Percentiles rank a stretch among this genome's conserved stretches.
phyloP scores from a whole-genome alignment of 371 early-diverging fungal genomes.

The Mucor mucedo region DNA sequence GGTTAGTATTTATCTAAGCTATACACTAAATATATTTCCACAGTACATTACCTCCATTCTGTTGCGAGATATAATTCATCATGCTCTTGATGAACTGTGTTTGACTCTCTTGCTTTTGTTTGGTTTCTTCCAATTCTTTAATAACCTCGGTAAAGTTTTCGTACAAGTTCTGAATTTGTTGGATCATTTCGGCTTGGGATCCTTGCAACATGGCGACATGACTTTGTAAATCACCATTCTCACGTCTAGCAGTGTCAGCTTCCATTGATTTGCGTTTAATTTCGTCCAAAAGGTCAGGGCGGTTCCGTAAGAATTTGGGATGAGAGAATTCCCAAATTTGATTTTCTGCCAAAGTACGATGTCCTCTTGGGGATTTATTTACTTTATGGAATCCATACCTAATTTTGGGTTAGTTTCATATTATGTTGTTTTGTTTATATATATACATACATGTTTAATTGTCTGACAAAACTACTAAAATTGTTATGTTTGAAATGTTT shows the following conservation, averaged over 20 bases:
- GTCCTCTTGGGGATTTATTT: constrained; percentile 85
- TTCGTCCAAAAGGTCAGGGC: constrained; percentile 81
- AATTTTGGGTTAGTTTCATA: background rate
- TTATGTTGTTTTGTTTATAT: constrained; percentile 26
- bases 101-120: constrained; percentile 65
- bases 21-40: background rate
- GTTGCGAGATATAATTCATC: constrained; percentile 61
- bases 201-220: constrained; percentile 77
- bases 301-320: constrained; percentile 78
- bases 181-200: constrained; percentile 76
- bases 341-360: constrained; percentile 79
- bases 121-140: constrained; percentile 71
- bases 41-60: constrained; percentile 41
- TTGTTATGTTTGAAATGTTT: constrained; percentile 91
- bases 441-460: constrained; percentile 79
- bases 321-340: constrained; percentile 95
- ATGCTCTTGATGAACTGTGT: constrained; percentile 64
- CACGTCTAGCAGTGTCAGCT: constrained; percentile 70
- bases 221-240: constrained; percentile 73
- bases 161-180: constrained; percentile 70
- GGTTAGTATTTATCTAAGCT: background rate
- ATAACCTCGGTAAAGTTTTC: constrained; percentile 67
- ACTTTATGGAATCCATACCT: constrained; percentile 89
- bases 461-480: constrained; percentile 87
- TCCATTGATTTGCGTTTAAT: constrained; percentile 90